Conservation (phyloP, 202 grass and related monocot species). For the Elaeis oleifera region DNA sequence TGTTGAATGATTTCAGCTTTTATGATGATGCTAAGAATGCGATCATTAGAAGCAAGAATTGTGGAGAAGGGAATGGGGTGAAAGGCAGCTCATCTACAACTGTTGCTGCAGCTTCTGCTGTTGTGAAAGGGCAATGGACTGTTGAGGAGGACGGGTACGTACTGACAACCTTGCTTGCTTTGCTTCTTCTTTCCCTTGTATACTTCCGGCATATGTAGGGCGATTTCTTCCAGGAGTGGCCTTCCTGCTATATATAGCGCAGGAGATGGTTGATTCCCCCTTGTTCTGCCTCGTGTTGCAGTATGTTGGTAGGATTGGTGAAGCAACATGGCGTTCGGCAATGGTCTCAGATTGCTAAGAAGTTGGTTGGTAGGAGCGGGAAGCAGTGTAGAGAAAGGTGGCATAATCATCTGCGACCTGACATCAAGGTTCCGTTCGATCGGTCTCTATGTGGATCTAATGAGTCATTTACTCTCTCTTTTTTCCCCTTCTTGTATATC, state of each 20-base stretch:
- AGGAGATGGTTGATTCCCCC: neutral
- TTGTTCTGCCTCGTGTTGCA: slow-evolving; percentile 7
- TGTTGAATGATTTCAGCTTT: slow-evolving; percentile 26
- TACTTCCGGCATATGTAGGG: too few species aligned
- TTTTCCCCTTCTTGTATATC: neutral
- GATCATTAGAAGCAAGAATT: neutral
- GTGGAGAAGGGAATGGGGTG: neutral
- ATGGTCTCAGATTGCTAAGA: slow-evolving; percentile 44
- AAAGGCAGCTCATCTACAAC: slow-evolving; percentile 13
- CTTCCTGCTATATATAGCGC: too few species aligned
- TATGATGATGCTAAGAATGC: neutral
- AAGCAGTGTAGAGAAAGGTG: slow-evolving; percentile 56
- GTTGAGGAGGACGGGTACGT: slow-evolving; percentile 15
- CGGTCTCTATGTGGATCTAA: too few species aligned
- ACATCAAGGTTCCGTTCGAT: slow-evolving; percentile 34
- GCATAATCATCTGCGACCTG: slow-evolving; percentile 52
- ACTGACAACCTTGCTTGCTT: too few species aligned
- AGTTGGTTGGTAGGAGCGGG: slow-evolving; percentile 35
- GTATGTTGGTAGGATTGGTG: slow-evolving; percentile 29
- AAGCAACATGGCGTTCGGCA: slow-evolving; percentile 38
- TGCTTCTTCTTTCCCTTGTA: too few species aligned
- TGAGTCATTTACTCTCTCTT: neutral
- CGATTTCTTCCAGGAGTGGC: too few species aligned
- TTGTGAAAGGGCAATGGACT: slow-evolving; percentile 24
- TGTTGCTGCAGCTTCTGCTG: neutral